phyloP scores from a whole-genome alignment of 805 yeast species.

The Phaffomyces thermotolerans region DNA sequence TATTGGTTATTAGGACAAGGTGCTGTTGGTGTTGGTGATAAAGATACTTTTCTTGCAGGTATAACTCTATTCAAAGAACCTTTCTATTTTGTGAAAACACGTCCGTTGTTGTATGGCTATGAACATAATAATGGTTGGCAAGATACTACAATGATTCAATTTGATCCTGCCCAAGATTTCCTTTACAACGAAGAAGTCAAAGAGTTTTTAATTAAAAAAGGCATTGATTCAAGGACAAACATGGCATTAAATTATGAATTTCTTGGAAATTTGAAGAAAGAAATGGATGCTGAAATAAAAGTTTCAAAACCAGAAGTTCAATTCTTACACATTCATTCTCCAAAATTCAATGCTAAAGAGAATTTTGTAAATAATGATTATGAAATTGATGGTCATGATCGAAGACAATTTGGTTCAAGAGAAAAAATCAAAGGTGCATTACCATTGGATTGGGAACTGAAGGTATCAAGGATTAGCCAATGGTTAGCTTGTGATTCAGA shows the following conservation, averaged over 20 bases:
- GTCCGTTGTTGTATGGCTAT: constrained; percentile 21
- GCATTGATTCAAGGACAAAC: constrained; percentile 19
- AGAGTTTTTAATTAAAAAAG: constrained; percentile 13
- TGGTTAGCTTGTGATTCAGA: constrained; percentile 25
- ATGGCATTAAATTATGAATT: constrained; percentile 19
- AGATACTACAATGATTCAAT: constrained; percentile 25
- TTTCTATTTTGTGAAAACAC: constrained; percentile 21
- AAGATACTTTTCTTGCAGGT: constrained; percentile 55
- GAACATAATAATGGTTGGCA: constrained; percentile 20
- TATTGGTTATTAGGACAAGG: constrained; percentile 70
- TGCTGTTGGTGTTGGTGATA: constrained; percentile 74
- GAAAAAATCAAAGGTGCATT: constrained; percentile 18
- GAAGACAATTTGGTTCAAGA: constrained; percentile 24
- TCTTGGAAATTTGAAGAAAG: constrained; percentile 15
- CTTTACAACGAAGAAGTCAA: constrained; percentile 17
- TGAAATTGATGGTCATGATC: constrained; percentile 18
- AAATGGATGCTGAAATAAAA: constrained; percentile 12
- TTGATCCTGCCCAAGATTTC: constrained; percentile 22
- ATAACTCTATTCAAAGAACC: constrained; percentile 19
- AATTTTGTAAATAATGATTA: constrained; percentile 17
- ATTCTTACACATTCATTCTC: constrained; percentile 23
- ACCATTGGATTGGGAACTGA: constrained; percentile 23
- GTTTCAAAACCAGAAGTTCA: constrained; percentile 21
- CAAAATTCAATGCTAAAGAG: constrained; percentile 23
- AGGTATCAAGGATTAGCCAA: constrained; percentile 21